Evolutionary conservation across 2,329 filamentous ascomycete genomes (phyloP).

Genomic region (Fusarium floridanum): DNA sequence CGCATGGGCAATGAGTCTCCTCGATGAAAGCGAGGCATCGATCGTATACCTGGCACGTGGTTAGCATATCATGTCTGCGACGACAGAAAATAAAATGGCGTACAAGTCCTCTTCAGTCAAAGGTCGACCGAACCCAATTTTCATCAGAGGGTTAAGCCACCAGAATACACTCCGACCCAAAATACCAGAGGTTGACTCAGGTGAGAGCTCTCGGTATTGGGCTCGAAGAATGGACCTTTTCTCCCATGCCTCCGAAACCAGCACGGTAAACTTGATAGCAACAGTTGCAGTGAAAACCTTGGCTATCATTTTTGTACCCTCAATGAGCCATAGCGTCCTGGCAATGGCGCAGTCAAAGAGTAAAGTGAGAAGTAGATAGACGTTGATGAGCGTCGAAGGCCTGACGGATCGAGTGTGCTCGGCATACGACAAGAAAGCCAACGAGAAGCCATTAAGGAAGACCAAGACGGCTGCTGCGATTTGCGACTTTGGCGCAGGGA

Average conservation of each 20-base stretch:
- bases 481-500: background rate
- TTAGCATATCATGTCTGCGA: too few relatives aligned
- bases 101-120: slow-evolving; percentile 20
- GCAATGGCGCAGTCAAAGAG: slow-evolving; percentile 17
- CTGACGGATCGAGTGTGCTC: slow-evolving; percentile 26
- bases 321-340: slow-evolving; percentile 13
- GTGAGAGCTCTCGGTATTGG: slow-evolving; percentile 20
- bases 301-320: slow-evolving; percentile 1
- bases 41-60: background rate
- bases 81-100: too few relatives aligned
- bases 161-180: slow-evolving; percentile 18
- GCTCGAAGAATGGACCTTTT: slow-evolving; percentile 20
- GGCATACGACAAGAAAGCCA: slow-evolving; percentile 15
- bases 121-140: slow-evolving; percentile 2
- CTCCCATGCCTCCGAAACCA: slow-evolving; percentile 20
- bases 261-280: slow-evolving; percentile 9
- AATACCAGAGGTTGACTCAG: slow-evolving; percentile 20
- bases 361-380: slow-evolving; percentile 18
- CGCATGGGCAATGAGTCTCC: background rate
- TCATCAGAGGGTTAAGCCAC: slow-evolving; percentile 32
- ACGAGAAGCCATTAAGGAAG: slow-evolving; percentile 17
- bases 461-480: slow-evolving; percentile 20
- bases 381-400: slow-evolving; percentile 25
- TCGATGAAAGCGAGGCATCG: background rate
- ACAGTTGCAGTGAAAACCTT: slow-evolving; percentile 11